phyloP scores from a whole-genome alignment of 352 stramenopile species.

The Phytophthora megakarya region DNA sequence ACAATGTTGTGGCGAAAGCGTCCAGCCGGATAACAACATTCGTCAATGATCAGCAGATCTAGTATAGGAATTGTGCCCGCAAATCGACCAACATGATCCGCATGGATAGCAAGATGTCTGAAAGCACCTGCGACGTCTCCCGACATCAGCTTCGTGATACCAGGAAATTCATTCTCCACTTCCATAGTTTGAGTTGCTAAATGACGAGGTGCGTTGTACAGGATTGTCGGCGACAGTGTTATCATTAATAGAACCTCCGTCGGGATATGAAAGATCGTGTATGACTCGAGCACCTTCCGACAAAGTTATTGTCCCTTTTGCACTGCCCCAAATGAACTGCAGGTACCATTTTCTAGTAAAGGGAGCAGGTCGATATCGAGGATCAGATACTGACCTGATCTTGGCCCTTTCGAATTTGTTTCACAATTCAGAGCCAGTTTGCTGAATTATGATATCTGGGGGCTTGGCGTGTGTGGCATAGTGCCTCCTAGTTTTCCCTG shows the following conservation, averaged over 20 bases:
- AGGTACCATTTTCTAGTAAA: too few relatives aligned
- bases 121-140: slow-evolving; percentile 16
- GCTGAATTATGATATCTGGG: too few relatives aligned
- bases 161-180: slow-evolving; percentile 19
- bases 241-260: slow-evolving; percentile 10
- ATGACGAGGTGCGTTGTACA: slow-evolving; percentile 7
- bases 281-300: too few relatives aligned
- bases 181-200: slow-evolving; percentile 17
- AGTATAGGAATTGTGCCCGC: slow-evolving; percentile 9
- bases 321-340: too few relatives aligned
- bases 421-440: too few relatives aligned
- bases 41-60: slow-evolving; percentile 7
- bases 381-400: too few relatives aligned
- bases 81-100: slow-evolving; percentile 20
- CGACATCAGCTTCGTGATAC: slow-evolving; percentile 13
- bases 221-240: slow-evolving; percentile 15
- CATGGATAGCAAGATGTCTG: slow-evolving; percentile 9
- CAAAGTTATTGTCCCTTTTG: too few relatives aligned
- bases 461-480: too few relatives aligned
- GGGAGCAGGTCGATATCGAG: too few relatives aligned
- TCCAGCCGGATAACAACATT: slow-evolving; percentile 17
- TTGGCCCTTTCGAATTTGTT: too few relatives aligned
- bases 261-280: too few relatives aligned
- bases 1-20: slow-evolving; percentile 11
- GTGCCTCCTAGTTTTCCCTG: too few relatives aligned